Percentiles rank a stretch among this genome's conserved stretches.
phyloP scores from a whole-genome alignment of 2,329 filamentous ascomycete genomes.

The Tricladium varicosporioides region DNA sequence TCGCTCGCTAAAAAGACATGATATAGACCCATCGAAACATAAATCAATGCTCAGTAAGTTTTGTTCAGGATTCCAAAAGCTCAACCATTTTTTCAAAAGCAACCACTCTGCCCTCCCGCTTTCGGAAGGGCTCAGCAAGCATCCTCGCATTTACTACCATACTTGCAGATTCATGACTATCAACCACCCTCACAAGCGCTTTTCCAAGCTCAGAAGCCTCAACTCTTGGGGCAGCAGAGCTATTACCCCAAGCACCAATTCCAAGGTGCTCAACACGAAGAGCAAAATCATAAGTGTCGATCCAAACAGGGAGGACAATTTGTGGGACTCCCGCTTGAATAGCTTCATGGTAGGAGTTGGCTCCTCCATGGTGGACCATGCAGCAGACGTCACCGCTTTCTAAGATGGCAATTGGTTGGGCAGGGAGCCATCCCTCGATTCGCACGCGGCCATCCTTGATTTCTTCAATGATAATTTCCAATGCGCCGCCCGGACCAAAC shows the following conservation, averaged over 20 bases:
- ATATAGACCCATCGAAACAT: too few relatives aligned
- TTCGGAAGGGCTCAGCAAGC: background rate
- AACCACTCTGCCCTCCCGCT: background rate
- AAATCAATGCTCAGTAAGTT: too few relatives aligned
- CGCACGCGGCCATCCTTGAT: background rate
- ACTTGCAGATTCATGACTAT: background rate
- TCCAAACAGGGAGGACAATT: constrained; percentile 44
- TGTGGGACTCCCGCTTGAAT: constrained; percentile 42
- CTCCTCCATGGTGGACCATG: constrained; percentile 39
- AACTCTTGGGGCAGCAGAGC: constrained; percentile 35
- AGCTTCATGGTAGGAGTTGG: constrained; percentile 41
- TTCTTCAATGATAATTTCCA: background rate
- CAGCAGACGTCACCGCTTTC: constrained; percentile 34
- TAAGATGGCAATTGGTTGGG: constrained; percentile 27
- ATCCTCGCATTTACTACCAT: background rate
- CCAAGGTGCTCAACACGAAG: constrained; percentile 39
- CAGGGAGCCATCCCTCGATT: constrained; percentile 10
- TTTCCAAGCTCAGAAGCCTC: constrained; percentile 21
- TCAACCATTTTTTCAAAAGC: background rate
- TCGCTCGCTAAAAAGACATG: too few relatives aligned
- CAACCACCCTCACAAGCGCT: background rate
- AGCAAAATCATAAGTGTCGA: constrained; percentile 45
- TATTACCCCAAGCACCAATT: constrained; percentile 40
- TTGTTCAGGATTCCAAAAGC: background rate
- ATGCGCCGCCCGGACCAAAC: constrained; percentile 7